These are phyloP conservation scores for Plenodomus biglobosus DNA, from an alignment of 2,329 filamentous ascomycete species.

Conservation along the genomic window DNA sequence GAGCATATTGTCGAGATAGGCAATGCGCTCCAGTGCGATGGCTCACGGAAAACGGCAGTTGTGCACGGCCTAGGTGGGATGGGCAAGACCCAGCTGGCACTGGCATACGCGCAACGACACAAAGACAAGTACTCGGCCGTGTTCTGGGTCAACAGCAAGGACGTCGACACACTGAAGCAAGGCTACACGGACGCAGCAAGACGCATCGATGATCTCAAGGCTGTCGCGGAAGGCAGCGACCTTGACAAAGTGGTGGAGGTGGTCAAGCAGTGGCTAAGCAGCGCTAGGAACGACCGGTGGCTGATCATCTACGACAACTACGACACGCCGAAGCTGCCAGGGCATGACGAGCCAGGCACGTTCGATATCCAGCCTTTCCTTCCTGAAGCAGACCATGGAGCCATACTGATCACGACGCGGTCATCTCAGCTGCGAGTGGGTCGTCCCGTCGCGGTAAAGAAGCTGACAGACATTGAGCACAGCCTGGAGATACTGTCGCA, in stretches of 20 bases:
- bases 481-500: constrained; percentile 13
- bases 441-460: constrained; percentile 43
- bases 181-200: constrained; percentile 19
- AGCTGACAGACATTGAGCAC: constrained; percentile 14
- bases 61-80: constrained; percentile 28
- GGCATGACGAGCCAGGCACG: constrained; percentile 10
- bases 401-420: constrained; percentile 22
- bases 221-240: constrained; percentile 14
- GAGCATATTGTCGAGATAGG: constrained; percentile 35
- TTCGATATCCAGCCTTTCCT: constrained; percentile 19
- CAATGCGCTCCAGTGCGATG: constrained; percentile 23
- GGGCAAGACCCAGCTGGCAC: constrained; percentile 29
- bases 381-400: constrained; percentile 20
- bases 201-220: constrained; percentile 18
- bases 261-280: constrained; percentile 18
- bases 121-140: constrained; percentile 18
- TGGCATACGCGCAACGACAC: constrained; percentile 24
- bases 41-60: constrained; percentile 22
- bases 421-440: constrained; percentile 22
- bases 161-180: constrained; percentile 20
- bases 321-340: constrained; percentile 11
- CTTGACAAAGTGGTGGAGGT: constrained; percentile 21
- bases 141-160: constrained; percentile 25
- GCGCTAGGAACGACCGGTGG: constrained; percentile 17
- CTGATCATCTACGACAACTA: constrained; percentile 25